Evolutionary conservation across 306 rosid species (phyloP).

Genomic region (Quercus cerris): DNA sequence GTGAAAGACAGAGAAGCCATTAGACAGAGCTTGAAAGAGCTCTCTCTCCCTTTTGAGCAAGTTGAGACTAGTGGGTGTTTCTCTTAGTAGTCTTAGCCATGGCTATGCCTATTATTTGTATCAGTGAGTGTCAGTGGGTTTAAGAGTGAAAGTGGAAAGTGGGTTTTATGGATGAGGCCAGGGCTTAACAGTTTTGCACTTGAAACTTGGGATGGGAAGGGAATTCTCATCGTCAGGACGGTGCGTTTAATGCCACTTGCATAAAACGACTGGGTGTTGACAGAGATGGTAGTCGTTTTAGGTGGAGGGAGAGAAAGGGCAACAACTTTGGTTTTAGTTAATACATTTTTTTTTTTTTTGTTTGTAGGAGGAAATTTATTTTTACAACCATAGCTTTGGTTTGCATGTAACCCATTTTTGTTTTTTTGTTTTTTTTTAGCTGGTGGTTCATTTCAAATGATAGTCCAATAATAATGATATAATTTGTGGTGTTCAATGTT

Average conservation of each 20-base stretch:
- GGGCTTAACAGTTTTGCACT: background rate
- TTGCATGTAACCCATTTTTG: too few species aligned
- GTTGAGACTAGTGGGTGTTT: constrained; percentile 21
- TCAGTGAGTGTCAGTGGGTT: constrained; percentile 15
- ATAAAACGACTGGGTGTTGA: background rate
- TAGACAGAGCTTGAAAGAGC: constrained; percentile 20
- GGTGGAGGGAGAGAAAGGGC: background rate
- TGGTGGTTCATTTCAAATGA: too few species aligned
- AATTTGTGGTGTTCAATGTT: too few species aligned
- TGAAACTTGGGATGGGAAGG: background rate
- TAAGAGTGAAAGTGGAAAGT: constrained; percentile 21
- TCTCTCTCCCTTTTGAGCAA: background rate
- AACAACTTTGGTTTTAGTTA: too few species aligned
- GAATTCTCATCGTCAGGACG: too few species aligned
- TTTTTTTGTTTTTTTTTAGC: too few species aligned
- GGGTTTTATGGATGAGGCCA: constrained; percentile 11
- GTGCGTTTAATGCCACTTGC: too few species aligned
- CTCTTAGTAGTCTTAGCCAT: constrained; percentile 30
- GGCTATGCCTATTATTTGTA: background rate
- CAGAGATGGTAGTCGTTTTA: background rate
- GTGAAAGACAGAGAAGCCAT: constrained; percentile 65
- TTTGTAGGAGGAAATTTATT: too few species aligned
- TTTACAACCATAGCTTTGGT: too few species aligned
- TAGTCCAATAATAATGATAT: too few species aligned
- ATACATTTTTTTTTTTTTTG: too few species aligned